Evolutionary conservation across 2,329 filamentous ascomycete species (phyloP).

Genomic region (Blumeria graminis): DNA sequence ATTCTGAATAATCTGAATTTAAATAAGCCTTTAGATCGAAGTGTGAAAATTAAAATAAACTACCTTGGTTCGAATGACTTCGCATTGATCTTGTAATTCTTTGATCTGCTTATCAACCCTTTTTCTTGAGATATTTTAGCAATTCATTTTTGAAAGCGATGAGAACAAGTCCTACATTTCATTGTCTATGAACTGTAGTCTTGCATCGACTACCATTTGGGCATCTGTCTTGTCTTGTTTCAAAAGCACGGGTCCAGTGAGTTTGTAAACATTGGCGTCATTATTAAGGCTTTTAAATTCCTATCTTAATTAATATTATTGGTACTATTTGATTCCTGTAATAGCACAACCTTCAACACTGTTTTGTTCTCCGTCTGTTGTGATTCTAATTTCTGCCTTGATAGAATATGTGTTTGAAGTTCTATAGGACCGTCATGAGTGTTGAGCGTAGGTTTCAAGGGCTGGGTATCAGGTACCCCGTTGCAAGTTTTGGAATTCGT

Average conservation of each 20-base stretch:
- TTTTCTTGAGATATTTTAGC: slow-evolving; percentile 21
- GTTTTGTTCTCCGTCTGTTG: slow-evolving; percentile 83
- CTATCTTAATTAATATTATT: slow-evolving; percentile 19
- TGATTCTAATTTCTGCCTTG: slow-evolving; percentile 76
- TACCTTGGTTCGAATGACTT: slow-evolving; percentile 41
- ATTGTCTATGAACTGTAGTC: slow-evolving; percentile 76
- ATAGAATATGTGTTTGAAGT: slow-evolving; percentile 48
- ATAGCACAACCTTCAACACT: slow-evolving; percentile 46
- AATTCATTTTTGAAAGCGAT: too few relatives aligned
- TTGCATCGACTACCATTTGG: slow-evolving; percentile 68
- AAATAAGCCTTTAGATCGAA: not conserved
- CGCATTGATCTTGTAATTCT: slow-evolving; percentile 36
- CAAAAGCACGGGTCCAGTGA: slow-evolving; percentile 73
- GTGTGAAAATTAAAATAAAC: not conserved
- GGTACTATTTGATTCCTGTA: not conserved
- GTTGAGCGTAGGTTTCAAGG: too few relatives aligned
- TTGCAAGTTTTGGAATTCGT: slow-evolving; percentile 73
- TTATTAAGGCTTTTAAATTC: slow-evolving; percentile 64
- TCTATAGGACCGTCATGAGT: slow-evolving; percentile 26
- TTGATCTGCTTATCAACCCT: slow-evolving; percentile 42
- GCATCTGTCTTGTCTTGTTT: slow-evolving; percentile 90
- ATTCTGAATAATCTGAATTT: not conserved
- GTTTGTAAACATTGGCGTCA: slow-evolving; percentile 82
- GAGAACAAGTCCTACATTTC: slow-evolving; percentile 45
- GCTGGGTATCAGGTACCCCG: slow-evolving; percentile 28